These are phyloP conservation scores for Talaromyces nanjingensis DNA, from an alignment of 495 filamentous ascomycete species.

Conservation along the genomic window DNA sequence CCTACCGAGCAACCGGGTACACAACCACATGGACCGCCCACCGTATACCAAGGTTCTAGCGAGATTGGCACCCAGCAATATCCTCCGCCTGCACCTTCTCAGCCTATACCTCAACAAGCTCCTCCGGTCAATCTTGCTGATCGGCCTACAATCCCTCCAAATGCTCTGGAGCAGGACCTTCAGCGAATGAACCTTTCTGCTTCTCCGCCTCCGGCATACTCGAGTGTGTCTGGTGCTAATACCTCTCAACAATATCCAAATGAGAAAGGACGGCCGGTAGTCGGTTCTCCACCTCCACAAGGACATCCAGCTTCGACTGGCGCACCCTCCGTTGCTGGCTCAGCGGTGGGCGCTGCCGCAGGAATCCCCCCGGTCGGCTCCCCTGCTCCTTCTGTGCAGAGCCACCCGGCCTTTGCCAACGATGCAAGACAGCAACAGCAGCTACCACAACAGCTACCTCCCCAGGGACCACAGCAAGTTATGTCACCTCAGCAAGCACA, in stretches of 20 bases:
- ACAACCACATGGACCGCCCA: slow-evolving; percentile 85
- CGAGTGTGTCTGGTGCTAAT: slow-evolving; percentile 56
- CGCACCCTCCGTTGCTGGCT: slow-evolving; percentile 21
- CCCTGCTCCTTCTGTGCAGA: slow-evolving; percentile 42
- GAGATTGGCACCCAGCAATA: slow-evolving; percentile 37
- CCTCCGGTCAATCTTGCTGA: slow-evolving; percentile 25
- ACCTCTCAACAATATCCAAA: slow-evolving; percentile 60
- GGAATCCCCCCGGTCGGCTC: slow-evolving; percentile 12
- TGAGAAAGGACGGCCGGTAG: slow-evolving; percentile 58
- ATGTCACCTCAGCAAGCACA: slow-evolving; percentile 20
- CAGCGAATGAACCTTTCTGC: slow-evolving; percentile 76
- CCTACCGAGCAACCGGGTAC: slow-evolving; percentile 87
- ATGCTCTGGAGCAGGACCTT: slow-evolving; percentile 79
- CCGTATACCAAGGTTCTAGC: slow-evolving; percentile 79
- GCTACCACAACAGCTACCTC: slow-evolving; percentile 12
- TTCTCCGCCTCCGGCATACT: slow-evolving; percentile 89
- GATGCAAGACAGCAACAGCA: slow-evolving; percentile 50
- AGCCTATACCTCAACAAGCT: slow-evolving; percentile 23
- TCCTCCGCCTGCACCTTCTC: slow-evolving; percentile 24
- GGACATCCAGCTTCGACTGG: slow-evolving; percentile 21
- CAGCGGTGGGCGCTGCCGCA: slow-evolving; percentile 13
- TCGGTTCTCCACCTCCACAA: slow-evolving; percentile 16
- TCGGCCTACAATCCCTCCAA: slow-evolving; percentile 31
- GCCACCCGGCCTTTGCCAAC: slow-evolving; percentile 85
- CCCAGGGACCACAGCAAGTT: slow-evolving; percentile 13